These are phyloP conservation scores for Lecanoromycetidae sp. DNA, from an alignment of 2,329 filamentous ascomycete species.

Conservation along the genomic window DNA sequence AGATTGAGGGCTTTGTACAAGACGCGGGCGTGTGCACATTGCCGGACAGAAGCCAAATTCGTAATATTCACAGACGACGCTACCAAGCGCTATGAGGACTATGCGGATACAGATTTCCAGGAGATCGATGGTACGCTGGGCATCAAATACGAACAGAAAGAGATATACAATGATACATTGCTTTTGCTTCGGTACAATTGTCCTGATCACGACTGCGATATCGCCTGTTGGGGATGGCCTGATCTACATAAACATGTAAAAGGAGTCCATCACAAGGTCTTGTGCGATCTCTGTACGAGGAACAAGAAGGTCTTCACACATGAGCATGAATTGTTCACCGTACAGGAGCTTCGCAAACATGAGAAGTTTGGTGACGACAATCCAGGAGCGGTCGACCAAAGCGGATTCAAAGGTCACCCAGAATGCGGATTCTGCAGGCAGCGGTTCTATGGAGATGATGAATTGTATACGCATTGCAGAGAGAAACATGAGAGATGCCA, in stretches of 20 bases:
- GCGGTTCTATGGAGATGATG: slow-evolving; percentile 91
- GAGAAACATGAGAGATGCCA: slow-evolving; percentile 93
- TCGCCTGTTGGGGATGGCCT: slow-evolving; percentile 70
- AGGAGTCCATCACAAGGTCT: slow-evolving; percentile 67
- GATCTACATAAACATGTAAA: slow-evolving; percentile 73
- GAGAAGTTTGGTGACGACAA: slow-evolving; percentile 85
- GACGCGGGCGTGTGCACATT: slow-evolving; percentile 92
- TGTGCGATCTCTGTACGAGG: slow-evolving; percentile 80
- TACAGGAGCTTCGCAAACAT: slow-evolving; percentile 68
- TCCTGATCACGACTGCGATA: slow-evolving; percentile 71
- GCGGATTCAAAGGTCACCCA: slow-evolving; percentile 90
- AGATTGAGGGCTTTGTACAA: slow-evolving; percentile 90
- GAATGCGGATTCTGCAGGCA: slow-evolving; percentile 85
- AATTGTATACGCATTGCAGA: slow-evolving; percentile 84
- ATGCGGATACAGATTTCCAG: slow-evolving; percentile 57
- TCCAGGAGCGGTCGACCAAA: slow-evolving; percentile 81
- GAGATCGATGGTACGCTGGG: slow-evolving; percentile 75
- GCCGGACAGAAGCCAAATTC: slow-evolving; percentile 50
- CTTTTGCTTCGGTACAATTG: slow-evolving; percentile 89
- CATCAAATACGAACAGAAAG: slow-evolving; percentile 77
- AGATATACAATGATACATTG: slow-evolving; percentile 84
- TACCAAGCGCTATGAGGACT: slow-evolving; percentile 76
- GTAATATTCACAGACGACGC: slow-evolving; percentile 88
- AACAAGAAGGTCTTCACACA: slow-evolving; percentile 99
- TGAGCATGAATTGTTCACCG: slow-evolving; percentile 85